Conservation (phyloP, 306 rosid species). For the Dicorynia guianensis region DNA sequence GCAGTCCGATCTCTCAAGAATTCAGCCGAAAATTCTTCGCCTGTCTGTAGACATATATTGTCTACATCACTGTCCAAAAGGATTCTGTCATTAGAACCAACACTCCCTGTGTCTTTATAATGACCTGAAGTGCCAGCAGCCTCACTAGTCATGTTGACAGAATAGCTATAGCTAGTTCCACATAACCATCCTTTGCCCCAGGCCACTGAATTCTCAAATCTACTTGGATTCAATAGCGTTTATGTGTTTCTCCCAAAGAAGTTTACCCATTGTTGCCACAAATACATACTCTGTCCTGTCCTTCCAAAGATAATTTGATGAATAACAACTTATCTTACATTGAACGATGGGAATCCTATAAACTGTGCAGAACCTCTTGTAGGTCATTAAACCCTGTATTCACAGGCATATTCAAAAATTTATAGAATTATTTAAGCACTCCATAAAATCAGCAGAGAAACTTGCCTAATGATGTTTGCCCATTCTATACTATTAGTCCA, state of each 20-base stretch:
- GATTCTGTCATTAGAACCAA: conserved; percentile 41
- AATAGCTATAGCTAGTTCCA: conserved; percentile 41
- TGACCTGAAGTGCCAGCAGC: conserved; percentile 51
- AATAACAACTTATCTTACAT: conserved; percentile 8
- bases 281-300: conserved; percentile 14
- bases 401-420: conserved; percentile 23
- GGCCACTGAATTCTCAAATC: conserved; percentile 33
- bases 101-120: conserved; percentile 41
- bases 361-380: conserved; percentile 12
- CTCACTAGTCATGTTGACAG: conserved; percentile 71
- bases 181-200: conserved; percentile 37
- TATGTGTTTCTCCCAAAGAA: conserved; percentile 14
- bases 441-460: conserved; percentile 35
- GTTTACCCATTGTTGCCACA: background rate
- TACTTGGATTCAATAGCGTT: conserved; percentile 12
- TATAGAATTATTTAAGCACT: conserved; percentile 28
- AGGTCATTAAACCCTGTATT: background rate
- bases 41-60: conserved; percentile 74
- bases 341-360: conserved; percentile 11
- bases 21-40: conserved; percentile 87
- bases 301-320: conserved; percentile 23
- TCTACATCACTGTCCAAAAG: conserved; percentile 44
- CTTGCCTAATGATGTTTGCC: conserved; percentile 27
- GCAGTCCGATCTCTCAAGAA: conserved; percentile 75
- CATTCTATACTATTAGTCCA: conserved; percentile 21